Evolutionary conservation across 208 protist genomes (phyloP).

Genomic region (Borovskyia barvae): DNA sequence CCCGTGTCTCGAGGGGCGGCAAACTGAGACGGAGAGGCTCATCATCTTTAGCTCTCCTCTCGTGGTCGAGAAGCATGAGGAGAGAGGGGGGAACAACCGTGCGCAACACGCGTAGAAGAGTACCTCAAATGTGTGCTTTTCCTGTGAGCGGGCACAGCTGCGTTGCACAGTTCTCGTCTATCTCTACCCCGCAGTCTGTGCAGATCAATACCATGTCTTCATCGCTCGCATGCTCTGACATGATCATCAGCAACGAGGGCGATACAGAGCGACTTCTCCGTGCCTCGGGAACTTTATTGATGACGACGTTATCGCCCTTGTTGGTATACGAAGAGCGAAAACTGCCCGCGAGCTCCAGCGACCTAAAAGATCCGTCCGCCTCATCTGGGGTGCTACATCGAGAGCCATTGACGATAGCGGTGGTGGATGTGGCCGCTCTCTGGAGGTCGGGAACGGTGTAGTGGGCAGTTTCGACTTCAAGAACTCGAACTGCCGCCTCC

Average conservation of each 20-base stretch:
- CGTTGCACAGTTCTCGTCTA: constrained; percentile 21
- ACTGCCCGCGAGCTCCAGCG: constrained; percentile 25
- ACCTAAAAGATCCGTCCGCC: constrained; percentile 23
- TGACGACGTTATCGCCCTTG: constrained; percentile 21
- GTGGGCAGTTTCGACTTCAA: no score
- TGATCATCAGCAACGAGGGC: constrained; percentile 1
- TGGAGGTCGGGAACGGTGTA: no score
- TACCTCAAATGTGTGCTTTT: constrained; percentile 38
- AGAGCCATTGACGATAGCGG: background rate
- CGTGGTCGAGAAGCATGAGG: no score
- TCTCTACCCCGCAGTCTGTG: constrained; percentile 55
- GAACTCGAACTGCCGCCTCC: no score
- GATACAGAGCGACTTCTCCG: constrained; percentile 8
- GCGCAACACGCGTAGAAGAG: no score
- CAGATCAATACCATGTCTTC: constrained; percentile 57
- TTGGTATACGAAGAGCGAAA: constrained; percentile 27
- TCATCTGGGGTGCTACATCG: constrained; percentile 6
- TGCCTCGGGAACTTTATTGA: constrained; percentile 8
- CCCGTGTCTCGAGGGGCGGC: no score
- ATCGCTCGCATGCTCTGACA: constrained; percentile 48
- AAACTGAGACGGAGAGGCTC: no score
- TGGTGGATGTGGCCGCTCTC: no score
- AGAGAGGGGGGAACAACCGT: no score
- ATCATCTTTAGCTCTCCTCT: no score
- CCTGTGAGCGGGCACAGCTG: constrained; percentile 51